Evolutionary conservation across 2,329 filamentous ascomycete genomes (phyloP), one percentile per base, ranked within the genome.

Genomic region (Didymellaceae sp.): DNA sequence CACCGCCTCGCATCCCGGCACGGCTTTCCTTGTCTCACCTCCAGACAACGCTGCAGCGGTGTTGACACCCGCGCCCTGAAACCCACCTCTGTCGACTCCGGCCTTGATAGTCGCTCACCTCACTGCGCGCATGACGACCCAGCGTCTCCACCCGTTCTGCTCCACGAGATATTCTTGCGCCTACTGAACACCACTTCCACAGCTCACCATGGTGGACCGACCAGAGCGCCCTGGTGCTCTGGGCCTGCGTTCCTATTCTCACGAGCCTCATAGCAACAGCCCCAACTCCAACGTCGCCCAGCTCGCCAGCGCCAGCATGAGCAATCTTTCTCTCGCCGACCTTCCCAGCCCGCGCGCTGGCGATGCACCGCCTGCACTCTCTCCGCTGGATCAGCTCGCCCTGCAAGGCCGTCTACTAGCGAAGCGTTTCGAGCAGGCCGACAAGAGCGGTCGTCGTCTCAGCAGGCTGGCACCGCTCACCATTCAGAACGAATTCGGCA

Each of bases 331-430:
- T 20, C 61, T 72, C 45, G 58, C 63, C 40, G 70, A 73, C 62
- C 71, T 80, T 18, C 77, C 78, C 37, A 79, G 78, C 51, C 78
- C 78, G 31, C 75, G 77, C 47, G 69, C 74, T n/a, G 78, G 78
- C 70, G 74, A 86, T 63, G 83, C 89, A 1, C 93, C 94, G 16
- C 94, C 94, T 5, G 89, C 94, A 43, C 81, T 97, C 48, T 97
- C 94, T 6, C 94, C 94, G 9, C 83, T 99, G 58, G 94, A 99
- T 80, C 93, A 93, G 38, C 95, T 99, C 70, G 93, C 93, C 17
- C 82, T 93, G 55, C 93, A 97, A 70, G 95, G 92, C 63, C 87
- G 93, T 50, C 78, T 95, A 63, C 82, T 99, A 42, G 91, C 91
- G 30, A 89, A 86, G 75, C 89, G 96, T 74, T 84, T 99, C 54